Evolutionary conservation across 176 grass and related monocot species (phyloP), one percentile per base, ranked within the genome.

Genomic region (Aegilops longissima): DNA sequence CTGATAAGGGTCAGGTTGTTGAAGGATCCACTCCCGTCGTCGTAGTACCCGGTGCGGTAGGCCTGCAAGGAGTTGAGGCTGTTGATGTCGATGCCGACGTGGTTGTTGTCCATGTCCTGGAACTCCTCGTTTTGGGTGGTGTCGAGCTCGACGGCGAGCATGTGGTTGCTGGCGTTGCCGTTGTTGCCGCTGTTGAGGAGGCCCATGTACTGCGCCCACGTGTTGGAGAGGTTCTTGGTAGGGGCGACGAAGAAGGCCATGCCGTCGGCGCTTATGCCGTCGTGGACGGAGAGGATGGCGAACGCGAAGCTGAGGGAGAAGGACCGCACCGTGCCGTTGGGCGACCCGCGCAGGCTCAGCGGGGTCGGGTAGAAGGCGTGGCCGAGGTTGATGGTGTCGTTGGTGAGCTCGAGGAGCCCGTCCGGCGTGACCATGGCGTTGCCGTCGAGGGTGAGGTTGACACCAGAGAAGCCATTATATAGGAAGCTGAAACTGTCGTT

Each of bases 181-280:
- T 87, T 70, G 11, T 88, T 83, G 4, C 80, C 81, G 6, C 16
- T 61, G 17, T 87, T 85, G 16, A 90, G 79, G 31, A 93, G 77
- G 31, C 91, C 91, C 25, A 87, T 29, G 72, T 84, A 90, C 39
- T 93, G 70, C 11, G 72, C 62, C 76, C 72, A 65, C 25, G 87
- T 83, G 35, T 68, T 54, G 25, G 87, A 89, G 56, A 93, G 77
- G 54, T 93, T 63, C n/a, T 76, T 87, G 17, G 63, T 81, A 11
- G 77, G 87, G 7, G 76, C 34, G 35, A 92, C 52, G 9, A 92
- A 75, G 78, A 92, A 89, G 76, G 87, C 91, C 76, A 93, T 70
- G 24, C 87, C 87, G 7, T 87, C 76, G 10, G 84, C 84, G 5
- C 91, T 81, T 5, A 92, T 61, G 30, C 76, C 73, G 4, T 42